phyloP scores from a whole-genome alignment of 2,329 filamentous ascomycete species.

The Plenodomus biglobosus region DNA sequence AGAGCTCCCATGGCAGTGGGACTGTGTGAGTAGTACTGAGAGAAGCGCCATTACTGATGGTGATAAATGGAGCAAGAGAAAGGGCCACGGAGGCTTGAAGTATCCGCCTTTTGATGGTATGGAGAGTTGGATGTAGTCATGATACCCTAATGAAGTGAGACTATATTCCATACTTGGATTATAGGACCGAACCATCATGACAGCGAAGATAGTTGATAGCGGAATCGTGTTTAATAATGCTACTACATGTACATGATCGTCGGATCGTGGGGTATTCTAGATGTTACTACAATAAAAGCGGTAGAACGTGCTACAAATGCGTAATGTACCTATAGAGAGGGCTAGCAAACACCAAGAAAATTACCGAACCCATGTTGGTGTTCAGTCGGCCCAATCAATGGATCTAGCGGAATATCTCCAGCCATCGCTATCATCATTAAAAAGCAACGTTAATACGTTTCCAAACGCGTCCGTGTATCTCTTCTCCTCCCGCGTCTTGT shows the following conservation, averaged over 20 bases:
- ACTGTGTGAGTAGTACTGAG: slow-evolving; percentile 35
- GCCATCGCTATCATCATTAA: slow-evolving; percentile 20
- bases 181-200: too few relatives aligned
- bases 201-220: too few relatives aligned
- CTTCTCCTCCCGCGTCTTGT: slow-evolving; percentile 7
- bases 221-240: neutral
- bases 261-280: neutral
- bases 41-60: slow-evolving; percentile 13
- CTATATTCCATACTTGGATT: too few relatives aligned
- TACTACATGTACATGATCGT: neutral
- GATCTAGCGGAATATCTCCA: slow-evolving; percentile 40
- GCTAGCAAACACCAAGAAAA: too few relatives aligned
- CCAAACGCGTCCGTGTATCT: neutral
- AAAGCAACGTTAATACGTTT: neutral
- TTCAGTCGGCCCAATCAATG: slow-evolving; percentile 13
- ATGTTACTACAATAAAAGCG: neutral
- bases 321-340: neutral
- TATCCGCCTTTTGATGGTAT: slow-evolving; percentile 33
- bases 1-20: slow-evolving; percentile 40
- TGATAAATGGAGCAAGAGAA: slow-evolving; percentile 7
- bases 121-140: slow-evolving; percentile 28
- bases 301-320: neutral
- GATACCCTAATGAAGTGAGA: neutral
- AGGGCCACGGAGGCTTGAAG: slow-evolving; percentile 15
- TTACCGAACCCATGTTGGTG: too few relatives aligned